Base-by-base conservation (phyloP, 106 monocot species). In the Platanthera guangdongensis region DNA sequence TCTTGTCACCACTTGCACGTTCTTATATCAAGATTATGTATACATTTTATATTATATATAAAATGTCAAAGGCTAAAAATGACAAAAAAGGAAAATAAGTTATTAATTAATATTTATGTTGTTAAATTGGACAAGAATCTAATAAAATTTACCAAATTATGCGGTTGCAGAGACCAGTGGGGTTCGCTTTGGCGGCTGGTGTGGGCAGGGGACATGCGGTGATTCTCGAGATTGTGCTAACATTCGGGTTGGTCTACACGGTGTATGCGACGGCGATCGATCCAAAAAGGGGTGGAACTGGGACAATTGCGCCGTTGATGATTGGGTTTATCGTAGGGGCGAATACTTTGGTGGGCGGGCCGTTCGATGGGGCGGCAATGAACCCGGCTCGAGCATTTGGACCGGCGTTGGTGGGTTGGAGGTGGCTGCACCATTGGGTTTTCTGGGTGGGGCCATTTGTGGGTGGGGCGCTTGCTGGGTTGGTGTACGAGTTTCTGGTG, bases 291-390 rank as follows among this genome's bases (percentile, higher is more conserved):
- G 91, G 94, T 10, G 13, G 74, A 1, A 49, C 89, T 4, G 87
- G 87, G 19, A 89, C 82, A 28, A 89, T 94, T 48, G 91, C 91
- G 5, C 95, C 95, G 12, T 72, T 95, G 9, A 83, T 85, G 53
- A 86, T 90, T 7, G 95, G 95, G 6, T 83, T 95, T 77, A 78
- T 95, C 52, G 9, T 92, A 46, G 92, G 89, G 11, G 92, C 95
- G 45, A 95, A 95, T 75, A 84, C 92, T 60, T 82, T 95, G 50
- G 86, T 83, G 53, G 95, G 92, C 15, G 95, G 87, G 7, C 89
- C 95, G 1, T 95, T 95, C 65, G 92, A 89, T 21, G 95, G 95
- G 8, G 95, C 92, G 7, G 82, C 90, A 8, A 95, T 95, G 95
- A 95, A 95, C 81, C 95, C 92, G 16, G 95, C 95, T 0, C 70